Percentiles rank a stretch among this genome's conserved stretches.
These are phyloP conservation scores for Calonectria pteridis DNA, from an alignment of 2,329 filamentous ascomycete genomes.

Conservation along the genomic window DNA sequence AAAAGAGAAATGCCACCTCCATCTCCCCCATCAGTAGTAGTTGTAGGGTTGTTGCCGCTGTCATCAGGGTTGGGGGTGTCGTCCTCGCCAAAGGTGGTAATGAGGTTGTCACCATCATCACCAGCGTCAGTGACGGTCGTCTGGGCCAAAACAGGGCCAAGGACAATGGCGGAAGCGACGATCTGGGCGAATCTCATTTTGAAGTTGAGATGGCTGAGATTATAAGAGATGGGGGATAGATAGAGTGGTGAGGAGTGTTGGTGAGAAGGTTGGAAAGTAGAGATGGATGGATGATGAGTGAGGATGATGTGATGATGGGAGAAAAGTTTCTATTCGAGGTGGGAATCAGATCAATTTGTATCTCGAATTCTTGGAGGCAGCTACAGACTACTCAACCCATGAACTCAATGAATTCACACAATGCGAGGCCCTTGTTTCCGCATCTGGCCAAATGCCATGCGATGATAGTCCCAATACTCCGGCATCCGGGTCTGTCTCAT, in stretches of 20 bases:
- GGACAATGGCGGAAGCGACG: background rate
- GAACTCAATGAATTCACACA: background rate
- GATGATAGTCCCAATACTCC: background rate
- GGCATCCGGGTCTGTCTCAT: background rate
- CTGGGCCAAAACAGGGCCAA: constrained; percentile 15
- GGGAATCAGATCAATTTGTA: constrained; percentile 6
- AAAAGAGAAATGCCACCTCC: background rate
- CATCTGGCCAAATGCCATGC: background rate
- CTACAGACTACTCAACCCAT: background rate
- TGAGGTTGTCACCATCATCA: background rate
- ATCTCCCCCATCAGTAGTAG: background rate
- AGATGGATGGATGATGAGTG: background rate
- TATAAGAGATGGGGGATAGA: background rate
- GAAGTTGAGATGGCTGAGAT: background rate
- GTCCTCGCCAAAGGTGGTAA: background rate
- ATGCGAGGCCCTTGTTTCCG: background rate
- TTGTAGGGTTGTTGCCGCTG: background rate
- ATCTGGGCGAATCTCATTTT: constrained; percentile 18
- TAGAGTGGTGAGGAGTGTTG: background rate
- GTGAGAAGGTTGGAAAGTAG: background rate
- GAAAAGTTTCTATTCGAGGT: background rate
- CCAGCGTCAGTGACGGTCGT: background rate
- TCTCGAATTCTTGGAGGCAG: background rate
- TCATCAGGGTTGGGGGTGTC: background rate
- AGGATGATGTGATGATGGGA: background rate